A percentile compares a stretch with the other conserved stretches of the same genome.
These are phyloP conservation scores for Acacia acuminata DNA, from an alignment of 306 rosid species.

Conservation along the genomic window DNA sequence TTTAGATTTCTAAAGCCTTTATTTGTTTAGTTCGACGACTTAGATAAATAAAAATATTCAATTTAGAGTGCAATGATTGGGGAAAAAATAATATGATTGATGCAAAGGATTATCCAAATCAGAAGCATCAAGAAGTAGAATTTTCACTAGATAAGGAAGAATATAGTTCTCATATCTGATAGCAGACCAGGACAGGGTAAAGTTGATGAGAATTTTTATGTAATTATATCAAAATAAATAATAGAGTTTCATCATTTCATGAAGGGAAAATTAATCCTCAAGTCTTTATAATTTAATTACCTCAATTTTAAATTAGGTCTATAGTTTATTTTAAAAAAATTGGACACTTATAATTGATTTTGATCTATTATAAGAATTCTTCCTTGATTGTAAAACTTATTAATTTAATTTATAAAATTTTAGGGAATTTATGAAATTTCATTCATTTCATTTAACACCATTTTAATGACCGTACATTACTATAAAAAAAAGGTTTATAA, in stretches of 20 bases:
- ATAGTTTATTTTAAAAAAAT: too few relatives aligned
- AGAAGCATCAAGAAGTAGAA: background rate
- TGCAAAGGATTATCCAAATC: background rate
- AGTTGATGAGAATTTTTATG: background rate
- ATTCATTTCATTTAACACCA: too few relatives aligned
- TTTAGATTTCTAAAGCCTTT: background rate
- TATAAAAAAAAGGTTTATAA: too few relatives aligned
- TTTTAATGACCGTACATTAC: too few relatives aligned
- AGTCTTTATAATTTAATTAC: too few relatives aligned
- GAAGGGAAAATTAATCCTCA: background rate
- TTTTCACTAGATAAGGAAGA: conserved; percentile 10
- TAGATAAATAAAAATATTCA: background rate
- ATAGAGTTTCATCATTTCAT: background rate
- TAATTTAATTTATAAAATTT: too few relatives aligned
- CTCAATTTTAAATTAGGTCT: too few relatives aligned
- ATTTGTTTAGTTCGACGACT: background rate
- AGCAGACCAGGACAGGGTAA: background rate
- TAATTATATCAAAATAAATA: too few relatives aligned
- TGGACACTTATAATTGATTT: too few relatives aligned
- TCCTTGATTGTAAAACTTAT: too few relatives aligned
- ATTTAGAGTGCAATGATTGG: background rate
- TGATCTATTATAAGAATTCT: too few relatives aligned
- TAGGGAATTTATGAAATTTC: too few relatives aligned
- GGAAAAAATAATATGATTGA: background rate
- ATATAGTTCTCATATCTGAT: background rate